Percentiles rank a stretch among this genome's conserved stretches.
Conservation (phyloP, 306 rosid genomes). For the Lagenaria siceraria region DNA sequence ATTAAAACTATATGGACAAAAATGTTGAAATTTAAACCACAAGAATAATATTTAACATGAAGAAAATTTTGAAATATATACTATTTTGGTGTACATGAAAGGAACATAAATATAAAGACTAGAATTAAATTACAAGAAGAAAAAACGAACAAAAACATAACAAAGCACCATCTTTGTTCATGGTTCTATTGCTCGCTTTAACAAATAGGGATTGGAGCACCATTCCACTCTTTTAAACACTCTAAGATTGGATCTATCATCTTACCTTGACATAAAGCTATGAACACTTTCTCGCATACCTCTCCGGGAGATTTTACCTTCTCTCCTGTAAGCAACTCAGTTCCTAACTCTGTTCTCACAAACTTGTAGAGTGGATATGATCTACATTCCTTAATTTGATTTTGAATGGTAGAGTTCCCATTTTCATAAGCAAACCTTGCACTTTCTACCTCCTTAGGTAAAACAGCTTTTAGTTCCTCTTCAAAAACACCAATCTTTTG, state of each 20-base stretch:
- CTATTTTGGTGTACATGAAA: background rate
- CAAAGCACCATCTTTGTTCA: background rate
- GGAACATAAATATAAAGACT: background rate
- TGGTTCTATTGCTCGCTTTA: background rate
- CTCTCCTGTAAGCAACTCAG: background rate
- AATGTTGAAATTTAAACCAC: background rate
- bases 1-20: background rate
- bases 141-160: background rate
- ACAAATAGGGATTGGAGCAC: background rate
- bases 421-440: background rate
- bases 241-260: background rate
- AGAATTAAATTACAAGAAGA: background rate
- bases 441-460: background rate
- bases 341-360: constrained; percentile 23
- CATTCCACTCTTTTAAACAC: constrained; percentile 3
- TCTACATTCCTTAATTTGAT: background rate
- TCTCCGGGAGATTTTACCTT: background rate
- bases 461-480: background rate
- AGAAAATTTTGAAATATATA: background rate
- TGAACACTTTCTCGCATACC: background rate
- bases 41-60: background rate
- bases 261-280: background rate
- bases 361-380: constrained; percentile 26
- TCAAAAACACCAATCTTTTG: constrained; percentile 19
- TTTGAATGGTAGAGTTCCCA: background rate